A percentile compares a stretch with the other conserved stretches of the same genome.
Conservation (phyloP, 352 stramenopile genomes). For the Phytophthora macrochlamydospora region DNA sequence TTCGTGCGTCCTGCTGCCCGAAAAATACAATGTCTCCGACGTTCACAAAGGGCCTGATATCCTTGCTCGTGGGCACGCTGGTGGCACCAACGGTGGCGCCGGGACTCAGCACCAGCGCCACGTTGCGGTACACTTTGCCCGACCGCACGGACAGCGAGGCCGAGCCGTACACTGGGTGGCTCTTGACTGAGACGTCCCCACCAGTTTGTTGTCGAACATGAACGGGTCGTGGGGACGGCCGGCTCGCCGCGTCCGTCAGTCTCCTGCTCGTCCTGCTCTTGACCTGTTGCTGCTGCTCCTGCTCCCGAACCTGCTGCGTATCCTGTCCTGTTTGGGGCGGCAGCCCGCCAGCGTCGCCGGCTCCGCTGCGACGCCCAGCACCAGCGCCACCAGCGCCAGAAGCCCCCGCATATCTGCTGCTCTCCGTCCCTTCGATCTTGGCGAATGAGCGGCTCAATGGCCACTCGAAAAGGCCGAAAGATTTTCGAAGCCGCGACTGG, state of each 20-base stretch:
- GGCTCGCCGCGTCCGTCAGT: neutral
- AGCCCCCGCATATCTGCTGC: neutral
- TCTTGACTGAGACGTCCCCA: conserved; percentile 57
- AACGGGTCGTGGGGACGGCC: conserved; percentile 51
- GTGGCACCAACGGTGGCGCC: conserved; percentile 44
- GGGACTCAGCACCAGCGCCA: conserved; percentile 36
- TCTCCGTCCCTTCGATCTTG: neutral
- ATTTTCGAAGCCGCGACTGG: neutral
- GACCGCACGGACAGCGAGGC: conserved; percentile 61
- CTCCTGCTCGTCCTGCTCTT: neutral
- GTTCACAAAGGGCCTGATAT: conserved; percentile 49
- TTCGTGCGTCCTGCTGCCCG: conserved; percentile 53
- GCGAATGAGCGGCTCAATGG: neutral
- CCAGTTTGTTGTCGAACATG: conserved; percentile 72
- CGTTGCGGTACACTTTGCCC: conserved; percentile 47
- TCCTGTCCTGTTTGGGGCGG: too few relatives aligned
- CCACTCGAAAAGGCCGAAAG: neutral
- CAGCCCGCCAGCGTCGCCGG: neutral
- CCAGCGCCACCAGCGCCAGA: neutral
- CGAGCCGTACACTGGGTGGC: conserved; percentile 59
- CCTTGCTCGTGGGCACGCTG: conserved; percentile 43
- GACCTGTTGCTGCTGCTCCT: neutral
- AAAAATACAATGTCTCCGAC: conserved; percentile 61
- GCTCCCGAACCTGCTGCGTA: neutral
- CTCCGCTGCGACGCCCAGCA: neutral